Percentiles rank a stretch among this genome's conserved stretches.
phyloP scores from a whole-genome alignment of 2,329 filamentous ascomycete genomes.

The Karstenula rhodostoma region DNA sequence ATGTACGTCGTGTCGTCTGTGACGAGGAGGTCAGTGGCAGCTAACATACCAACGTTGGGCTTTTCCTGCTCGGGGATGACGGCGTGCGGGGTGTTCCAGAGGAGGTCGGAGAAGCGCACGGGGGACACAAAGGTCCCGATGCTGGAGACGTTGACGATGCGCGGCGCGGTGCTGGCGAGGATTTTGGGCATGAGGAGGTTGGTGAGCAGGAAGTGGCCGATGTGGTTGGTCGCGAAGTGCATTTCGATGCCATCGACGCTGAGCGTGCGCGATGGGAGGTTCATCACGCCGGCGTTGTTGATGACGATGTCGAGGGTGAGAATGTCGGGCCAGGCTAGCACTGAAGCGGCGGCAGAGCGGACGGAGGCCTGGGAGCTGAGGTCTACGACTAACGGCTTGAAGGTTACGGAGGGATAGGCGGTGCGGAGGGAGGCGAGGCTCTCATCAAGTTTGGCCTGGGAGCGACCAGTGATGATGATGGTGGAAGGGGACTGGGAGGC shows the following conservation, averaged over 20 bases:
- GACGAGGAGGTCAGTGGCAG: not conserved
- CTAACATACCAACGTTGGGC: conserved; percentile 5
- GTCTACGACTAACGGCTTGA: conserved; percentile 38
- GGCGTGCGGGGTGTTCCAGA: not conserved
- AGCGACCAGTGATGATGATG: conserved; percentile 47
- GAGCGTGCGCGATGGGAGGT: conserved; percentile 29
- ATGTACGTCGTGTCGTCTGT: conserved; percentile 10
- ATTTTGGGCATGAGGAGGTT: conserved; percentile 50
- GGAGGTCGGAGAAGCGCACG: conserved; percentile 8
- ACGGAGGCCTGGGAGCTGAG: conserved; percentile 40
- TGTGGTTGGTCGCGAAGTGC: conserved; percentile 55
- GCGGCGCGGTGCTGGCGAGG: conserved; percentile 38
- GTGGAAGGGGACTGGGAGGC: conserved; percentile 13
- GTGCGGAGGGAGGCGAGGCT: conserved; percentile 42
- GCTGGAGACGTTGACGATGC: conserved; percentile 16
- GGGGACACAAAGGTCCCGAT: conserved; percentile 14
- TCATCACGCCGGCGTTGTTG: conserved; percentile 41
- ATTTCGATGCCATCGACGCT: conserved; percentile 51
- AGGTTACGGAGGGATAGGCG: conserved; percentile 38
- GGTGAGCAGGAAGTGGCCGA: conserved; percentile 54
- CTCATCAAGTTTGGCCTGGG: conserved; percentile 44
- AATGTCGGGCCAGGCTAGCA: conserved; percentile 24
- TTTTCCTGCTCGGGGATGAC: conserved; percentile 6
- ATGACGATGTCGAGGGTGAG: conserved; percentile 48
- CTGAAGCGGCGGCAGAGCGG: conserved; percentile 36